Conservation (phyloP, 192 early-diverging fungal genomes). For the Backusella circina region DNA sequence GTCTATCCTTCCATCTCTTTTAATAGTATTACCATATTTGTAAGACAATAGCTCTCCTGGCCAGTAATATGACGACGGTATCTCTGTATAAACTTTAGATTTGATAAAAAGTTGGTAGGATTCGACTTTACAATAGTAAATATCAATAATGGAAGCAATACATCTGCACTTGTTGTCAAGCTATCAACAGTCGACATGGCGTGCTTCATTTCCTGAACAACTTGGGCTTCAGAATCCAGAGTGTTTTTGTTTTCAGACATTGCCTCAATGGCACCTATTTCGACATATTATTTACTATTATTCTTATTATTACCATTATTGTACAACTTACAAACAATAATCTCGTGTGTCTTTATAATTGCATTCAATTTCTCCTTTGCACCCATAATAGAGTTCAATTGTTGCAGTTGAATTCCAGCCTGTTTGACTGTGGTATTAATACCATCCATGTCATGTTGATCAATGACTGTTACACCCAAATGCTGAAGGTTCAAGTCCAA, state of each 20-base stretch:
- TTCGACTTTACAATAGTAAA: slow-evolving; percentile 65
- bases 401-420: slow-evolving; percentile 42
- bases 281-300: too few relatives aligned
- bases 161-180: slow-evolving; percentile 48
- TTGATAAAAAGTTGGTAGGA: slow-evolving; percentile 66
- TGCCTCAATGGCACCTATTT: slow-evolving; percentile 17
- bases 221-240: background rate
- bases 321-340: slow-evolving; percentile 31
- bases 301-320: too few relatives aligned
- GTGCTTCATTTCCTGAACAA: slow-evolving; percentile 25
- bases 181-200: slow-evolving; percentile 13
- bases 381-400: slow-evolving; percentile 33
- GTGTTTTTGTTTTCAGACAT: slow-evolving; percentile 16
- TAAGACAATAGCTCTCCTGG: slow-evolving; percentile 46
- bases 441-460: slow-evolving; percentile 32
- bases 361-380: slow-evolving; percentile 44
- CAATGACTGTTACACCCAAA: slow-evolving; percentile 48
- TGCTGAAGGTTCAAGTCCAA: slow-evolving; percentile 57
- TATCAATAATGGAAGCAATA: slow-evolving; percentile 65
- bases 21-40: slow-evolving; percentile 40
- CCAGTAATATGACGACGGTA: slow-evolving; percentile 38
- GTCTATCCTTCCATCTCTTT: background rate
- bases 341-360: slow-evolving; percentile 36
- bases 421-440: slow-evolving; percentile 38
- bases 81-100: slow-evolving; percentile 57